Percentiles rank a stretch among this genome's conserved stretches.
Evolutionary conservation across 1,284 basidiomycete species (phyloP).

Genomic region (Pseudozyma pruni): DNA sequence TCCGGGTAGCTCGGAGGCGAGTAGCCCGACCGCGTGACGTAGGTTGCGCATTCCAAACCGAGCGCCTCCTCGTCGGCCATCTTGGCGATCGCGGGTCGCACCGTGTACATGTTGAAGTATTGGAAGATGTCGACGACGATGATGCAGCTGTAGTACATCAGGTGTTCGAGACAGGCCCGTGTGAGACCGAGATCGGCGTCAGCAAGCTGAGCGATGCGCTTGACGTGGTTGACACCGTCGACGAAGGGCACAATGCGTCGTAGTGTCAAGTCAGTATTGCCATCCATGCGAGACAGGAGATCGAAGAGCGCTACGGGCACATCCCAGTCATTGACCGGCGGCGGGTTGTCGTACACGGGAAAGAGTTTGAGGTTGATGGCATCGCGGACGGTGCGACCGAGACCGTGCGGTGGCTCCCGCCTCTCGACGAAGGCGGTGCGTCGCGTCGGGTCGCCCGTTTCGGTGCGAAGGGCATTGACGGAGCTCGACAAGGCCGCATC

Average conservation of each 20-base stretch:
- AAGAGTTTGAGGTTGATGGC: constrained; percentile 81
- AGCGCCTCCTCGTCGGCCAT: constrained; percentile 84
- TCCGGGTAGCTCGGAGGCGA: constrained; percentile 67
- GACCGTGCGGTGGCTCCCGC: constrained; percentile 61
- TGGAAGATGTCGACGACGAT: constrained; percentile 97
- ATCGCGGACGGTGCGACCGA: constrained; percentile 65
- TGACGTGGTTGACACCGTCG: constrained; percentile 90
- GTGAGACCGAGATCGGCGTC: constrained; percentile 88
- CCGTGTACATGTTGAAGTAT: constrained; percentile 90
- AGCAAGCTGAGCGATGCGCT: constrained; percentile 88
- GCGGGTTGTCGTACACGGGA: constrained; percentile 94
- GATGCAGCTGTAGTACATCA: constrained; percentile 96
- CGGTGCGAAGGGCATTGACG: constrained; percentile 32
- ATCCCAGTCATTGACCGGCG: constrained; percentile 89
- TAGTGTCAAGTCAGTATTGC: constrained; percentile 97
- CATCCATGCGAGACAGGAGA: constrained; percentile 80
- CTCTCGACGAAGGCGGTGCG: constrained; percentile 42
- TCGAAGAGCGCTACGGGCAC: constrained; percentile 91
- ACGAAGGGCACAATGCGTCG: constrained; percentile 77
- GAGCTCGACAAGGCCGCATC: constrained; percentile 50
- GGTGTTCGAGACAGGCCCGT: constrained; percentile 87
- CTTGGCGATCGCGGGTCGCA: constrained; percentile 84
- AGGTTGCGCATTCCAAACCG: constrained; percentile 85
- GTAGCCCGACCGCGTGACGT: constrained; percentile 81
- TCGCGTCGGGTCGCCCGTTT: constrained; percentile 11